Percentiles rank a stretch among this genome's conserved stretches.
These are phyloP conservation scores for Mallotus japonicus DNA, from an alignment of 441 rosid species.

Conservation along the genomic window DNA sequence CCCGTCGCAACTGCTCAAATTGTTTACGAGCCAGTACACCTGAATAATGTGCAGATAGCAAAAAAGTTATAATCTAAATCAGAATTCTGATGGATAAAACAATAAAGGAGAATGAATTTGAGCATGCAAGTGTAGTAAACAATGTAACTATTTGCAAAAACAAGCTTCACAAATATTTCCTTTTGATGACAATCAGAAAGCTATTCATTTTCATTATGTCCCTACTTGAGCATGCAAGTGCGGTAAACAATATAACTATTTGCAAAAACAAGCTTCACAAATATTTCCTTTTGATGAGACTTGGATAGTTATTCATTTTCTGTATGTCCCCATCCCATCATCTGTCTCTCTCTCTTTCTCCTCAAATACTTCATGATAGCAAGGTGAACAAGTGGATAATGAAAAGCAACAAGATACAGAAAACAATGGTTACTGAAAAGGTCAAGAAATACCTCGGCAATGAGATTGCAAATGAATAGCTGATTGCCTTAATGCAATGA, in stretches of 20 bases:
- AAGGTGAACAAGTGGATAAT: conserved; percentile 3
- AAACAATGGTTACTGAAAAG: not conserved
- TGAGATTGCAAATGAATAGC: conserved; percentile 78
- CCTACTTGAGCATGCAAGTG: not conserved
- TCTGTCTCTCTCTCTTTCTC: not conserved
- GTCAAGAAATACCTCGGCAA: conserved; percentile 67
- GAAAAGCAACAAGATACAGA: conserved; percentile 17
- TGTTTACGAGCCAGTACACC: conserved; percentile 86
- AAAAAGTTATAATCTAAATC: conserved; percentile 24
- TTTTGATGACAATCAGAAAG: not conserved
- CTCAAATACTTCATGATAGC: conserved; percentile 7
- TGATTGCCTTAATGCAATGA: conserved; percentile 74
- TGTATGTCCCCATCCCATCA: not conserved
- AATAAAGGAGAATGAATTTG: not conserved
- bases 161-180: not conserved
- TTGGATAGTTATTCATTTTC: not conserved
- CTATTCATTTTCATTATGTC: not conserved
- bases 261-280: not conserved
- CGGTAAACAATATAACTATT: not conserved
- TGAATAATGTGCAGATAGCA: conserved; percentile 33
- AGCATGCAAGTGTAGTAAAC: not conserved
- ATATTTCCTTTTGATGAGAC: not conserved
- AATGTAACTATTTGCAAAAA: not conserved
- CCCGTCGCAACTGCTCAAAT: conserved; percentile 73
- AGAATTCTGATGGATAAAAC: conserved; percentile 13